Percentiles rank a stretch among this genome's conserved stretches.
Conservation (phyloP, 192 early-diverging fungal genomes). For the Mortierella alpina region DNA sequence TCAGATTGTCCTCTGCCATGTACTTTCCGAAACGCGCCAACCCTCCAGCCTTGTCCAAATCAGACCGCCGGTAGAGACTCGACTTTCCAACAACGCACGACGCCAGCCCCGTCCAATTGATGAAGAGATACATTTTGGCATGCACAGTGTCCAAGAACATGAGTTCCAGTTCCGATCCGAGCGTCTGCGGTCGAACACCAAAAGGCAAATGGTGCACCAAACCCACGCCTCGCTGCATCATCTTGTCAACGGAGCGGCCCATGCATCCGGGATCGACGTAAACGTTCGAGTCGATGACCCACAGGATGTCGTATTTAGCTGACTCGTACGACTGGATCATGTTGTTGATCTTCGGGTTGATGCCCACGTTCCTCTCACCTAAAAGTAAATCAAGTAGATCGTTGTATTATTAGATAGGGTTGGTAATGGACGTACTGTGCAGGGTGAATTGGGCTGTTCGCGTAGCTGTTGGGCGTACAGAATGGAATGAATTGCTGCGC, state of each 20-base stretch:
- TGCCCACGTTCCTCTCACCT: slow-evolving; percentile 66
- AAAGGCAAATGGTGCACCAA: slow-evolving; percentile 95
- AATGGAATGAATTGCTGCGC: too few species aligned
- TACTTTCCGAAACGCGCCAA: slow-evolving; percentile 87
- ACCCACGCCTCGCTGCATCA: slow-evolving; percentile 80
- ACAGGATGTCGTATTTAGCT: slow-evolving; percentile 88
- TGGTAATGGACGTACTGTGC: too few species aligned
- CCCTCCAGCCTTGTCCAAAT: slow-evolving; percentile 83
- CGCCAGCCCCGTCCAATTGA: slow-evolving; percentile 87
- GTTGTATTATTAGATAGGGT: too few species aligned
- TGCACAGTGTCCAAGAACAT: slow-evolving; percentile 91
- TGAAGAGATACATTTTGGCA: slow-evolving; percentile 94
- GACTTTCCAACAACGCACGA: slow-evolving; percentile 96
- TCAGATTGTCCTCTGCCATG: slow-evolving; percentile 96
- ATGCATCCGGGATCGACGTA: slow-evolving; percentile 80
- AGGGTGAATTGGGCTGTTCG: too few species aligned
- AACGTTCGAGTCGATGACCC: slow-evolving; percentile 96
- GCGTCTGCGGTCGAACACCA: slow-evolving; percentile 74
- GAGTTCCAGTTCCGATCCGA: slow-evolving; percentile 87
- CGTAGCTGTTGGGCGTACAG: too few species aligned
- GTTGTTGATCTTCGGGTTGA: slow-evolving; percentile 98
- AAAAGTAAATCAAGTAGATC: not conserved
- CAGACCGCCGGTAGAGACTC: slow-evolving; percentile 88
- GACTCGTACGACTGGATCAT: slow-evolving; percentile 83
- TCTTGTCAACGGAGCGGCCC: slow-evolving; percentile 81